Conservation (phyloP, 306 rosid genomes). For the Luffa aegyptiaca region DNA sequence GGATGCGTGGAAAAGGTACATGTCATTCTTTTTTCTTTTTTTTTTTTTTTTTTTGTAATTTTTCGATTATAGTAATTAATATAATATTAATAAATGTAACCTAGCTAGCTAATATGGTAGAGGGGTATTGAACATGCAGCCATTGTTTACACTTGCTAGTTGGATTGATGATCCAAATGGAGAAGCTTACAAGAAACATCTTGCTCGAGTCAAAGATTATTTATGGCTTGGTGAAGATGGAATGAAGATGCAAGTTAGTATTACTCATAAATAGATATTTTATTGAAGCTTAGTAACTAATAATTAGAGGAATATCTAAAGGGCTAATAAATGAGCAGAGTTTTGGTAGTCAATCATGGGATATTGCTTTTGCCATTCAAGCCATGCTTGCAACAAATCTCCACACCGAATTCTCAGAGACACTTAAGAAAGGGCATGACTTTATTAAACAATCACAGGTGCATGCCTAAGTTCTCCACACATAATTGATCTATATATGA, state of each 20-base stretch:
- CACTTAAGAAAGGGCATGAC: background rate
- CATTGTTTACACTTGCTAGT: slow-evolving; percentile 24
- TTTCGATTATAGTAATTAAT: background rate
- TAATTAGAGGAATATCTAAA: too few relatives aligned
- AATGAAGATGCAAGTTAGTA: slow-evolving; percentile 21
- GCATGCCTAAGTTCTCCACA: too few relatives aligned
- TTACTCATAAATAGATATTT: background rate
- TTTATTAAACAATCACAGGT: slow-evolving; percentile 6
- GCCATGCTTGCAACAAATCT: background rate
- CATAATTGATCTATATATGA: too few relatives aligned
- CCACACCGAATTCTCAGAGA: background rate
- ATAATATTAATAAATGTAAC: background rate
- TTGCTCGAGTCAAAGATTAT: slow-evolving; percentile 29
- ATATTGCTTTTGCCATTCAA: background rate
- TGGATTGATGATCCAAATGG: slow-evolving; percentile 40
- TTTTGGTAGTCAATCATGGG: slow-evolving; percentile 15
- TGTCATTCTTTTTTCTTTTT: background rate
- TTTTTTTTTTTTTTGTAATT: background rate
- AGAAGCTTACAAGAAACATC: slow-evolving; percentile 30
- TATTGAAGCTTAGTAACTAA: too few relatives aligned
- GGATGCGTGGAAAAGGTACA: slow-evolving; percentile 30
- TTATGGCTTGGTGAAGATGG: slow-evolving; percentile 39
- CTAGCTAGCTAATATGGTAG: background rate
- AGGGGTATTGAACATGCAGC: background rate
- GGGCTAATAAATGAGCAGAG: background rate